Evolutionary conservation across 1,284 basidiomycete species (phyloP), one percentile per base, ranked within the genome.

Genomic region (Sanguinoderma infundibulare): DNA sequence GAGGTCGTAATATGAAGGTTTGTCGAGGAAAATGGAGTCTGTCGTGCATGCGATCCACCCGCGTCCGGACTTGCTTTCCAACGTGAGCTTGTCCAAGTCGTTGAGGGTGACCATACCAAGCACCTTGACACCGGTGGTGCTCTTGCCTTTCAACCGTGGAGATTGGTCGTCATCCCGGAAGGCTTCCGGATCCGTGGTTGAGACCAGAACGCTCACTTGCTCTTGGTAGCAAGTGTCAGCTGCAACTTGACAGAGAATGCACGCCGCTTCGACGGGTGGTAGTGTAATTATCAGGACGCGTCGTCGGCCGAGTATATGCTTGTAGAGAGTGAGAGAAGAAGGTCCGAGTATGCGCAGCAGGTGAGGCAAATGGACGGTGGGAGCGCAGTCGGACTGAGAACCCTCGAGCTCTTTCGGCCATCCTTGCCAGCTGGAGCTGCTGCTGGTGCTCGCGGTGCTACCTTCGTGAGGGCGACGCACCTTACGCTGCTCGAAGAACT

Each of bases 31-130:
- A 20, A 94, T 84, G 2, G 90, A 87, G 64, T 94, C 92, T 0
- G 91, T 92, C 9, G 92, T 93, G 71, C 91, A 93, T 34, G 91
- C 91, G 57, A 93, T 85, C 90, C 90, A 94, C 14, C 91, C 91
- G 10, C 81, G 77, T 0, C 88, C 89, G 1, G 75, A 79, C 65
- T 78, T 75, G 42, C 81, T 80, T 68, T 88, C 89, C 14, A 76
- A 72, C 51, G 81, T 76, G 53, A 93, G 72, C 61, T 83, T 81
- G 63, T 87, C 85, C 35, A 91, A 72, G 69, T 93, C 91, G 44
- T 79, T 86, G 0, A 94, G 78, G 0, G 90, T 92, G 38, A 93
- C 82, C 83, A 91, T 88, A 0, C 91, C 91, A 0, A 94, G 79
- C 1, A 91, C 89, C 60, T 78, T 83, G 53, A 89, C 81, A 2